Base-by-base conservation (phyloP, 179 eudicot genomes). In the Pouteria campechiana region DNA sequence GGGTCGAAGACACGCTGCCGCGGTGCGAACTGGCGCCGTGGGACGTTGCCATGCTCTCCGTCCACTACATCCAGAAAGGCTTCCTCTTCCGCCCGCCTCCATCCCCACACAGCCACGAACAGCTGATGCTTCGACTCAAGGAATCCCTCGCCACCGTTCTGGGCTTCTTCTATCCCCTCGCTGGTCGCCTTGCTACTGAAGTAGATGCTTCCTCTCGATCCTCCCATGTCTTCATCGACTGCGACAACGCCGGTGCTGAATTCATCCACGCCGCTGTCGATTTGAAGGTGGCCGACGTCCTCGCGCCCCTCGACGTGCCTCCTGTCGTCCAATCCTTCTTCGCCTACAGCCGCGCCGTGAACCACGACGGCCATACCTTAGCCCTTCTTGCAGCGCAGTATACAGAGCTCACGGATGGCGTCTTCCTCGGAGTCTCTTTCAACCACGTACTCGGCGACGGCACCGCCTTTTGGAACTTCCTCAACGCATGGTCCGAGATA, bases 371-470 rank as follows among this genome's bases (percentile, higher is more conserved):
- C 0, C 86, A 74, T 17, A 22, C 32, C 27, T 36, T 17, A 42
- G 44, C 86, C 4, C n/a, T 78, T 25, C 16, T 77, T 14, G 42
- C 75, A 0, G 14, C 70, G 27, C 73, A 74, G 54, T 67, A 70
- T 25, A 71, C 79, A 2, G 80, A 77, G 52, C 61, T 77, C 2
- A 28, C 42, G n/a, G 72, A 77, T 48, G 62, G 70, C 41, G 8
- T 55, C 32, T 50, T 62, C 61, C 19, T 70, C 0, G 79, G 79
- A 5, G 50, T 60, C n/a, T 73, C 79, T 0, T 17, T 74, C 3
- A 78, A 74, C 36, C 81, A 74, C 32, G 35, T 17, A 14, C 44
- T 54, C 0, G 78, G 14, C 11, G 78, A 78, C 25, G 86, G 86
- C 1, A 52, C 75, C 1, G 64, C 86, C 0, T 74, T 9, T 11